Base-by-base conservation (phyloP, 2,329 filamentous ascomycete genomes). In the Chaetomiaceae sp. region DNA sequence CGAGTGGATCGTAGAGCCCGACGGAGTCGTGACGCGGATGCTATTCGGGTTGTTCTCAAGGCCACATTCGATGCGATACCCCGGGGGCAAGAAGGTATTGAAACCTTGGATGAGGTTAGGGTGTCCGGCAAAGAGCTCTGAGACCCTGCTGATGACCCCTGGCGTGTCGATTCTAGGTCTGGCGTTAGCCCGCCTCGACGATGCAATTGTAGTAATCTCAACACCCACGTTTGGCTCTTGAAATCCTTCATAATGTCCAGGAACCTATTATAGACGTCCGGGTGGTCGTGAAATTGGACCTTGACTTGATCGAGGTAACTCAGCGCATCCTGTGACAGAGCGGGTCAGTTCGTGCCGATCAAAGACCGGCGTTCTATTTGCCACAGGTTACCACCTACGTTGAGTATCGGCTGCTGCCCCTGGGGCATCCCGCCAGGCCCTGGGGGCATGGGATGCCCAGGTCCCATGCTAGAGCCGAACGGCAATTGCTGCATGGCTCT, bases 241-340 rank as follows among this genome's bases (percentile, higher is more conserved):
- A 99, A 99, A 64, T 99, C 94, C 67, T 99, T 99, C 94, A 99
- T 99, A 44, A 99, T 99, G 63, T 99, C 94, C 41, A 99, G 74
- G 64, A 99, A 97, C 33, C 89, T 80, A 65, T 97, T 97, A 66
- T 99, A 99, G 0, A 99, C 94, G 69, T 97, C 92, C 4, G 94
- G 91, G 61, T 96, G 90, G 58, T 97, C 92, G 56, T 90, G 88
- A 63, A 99, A 99, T 66, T 96, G 91, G 25, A 97, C 91, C 71
- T 99, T 99, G 59, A 99, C 94, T 70, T 97, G 94, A 66, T 99
- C 94, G 21, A 99, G 81, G 66, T 99, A 99, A 65, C 90, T 96
- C 40, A 99, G 79, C 29, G 94, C 94, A 66, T 83, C 76, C 76
- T 82, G 62, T 20, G 42, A 53, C 49, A 13, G 41, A 45, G 34